Base-by-base conservation (phyloP, 2,329 filamentous ascomycete species). In the Trichophaea hybrida region DNA sequence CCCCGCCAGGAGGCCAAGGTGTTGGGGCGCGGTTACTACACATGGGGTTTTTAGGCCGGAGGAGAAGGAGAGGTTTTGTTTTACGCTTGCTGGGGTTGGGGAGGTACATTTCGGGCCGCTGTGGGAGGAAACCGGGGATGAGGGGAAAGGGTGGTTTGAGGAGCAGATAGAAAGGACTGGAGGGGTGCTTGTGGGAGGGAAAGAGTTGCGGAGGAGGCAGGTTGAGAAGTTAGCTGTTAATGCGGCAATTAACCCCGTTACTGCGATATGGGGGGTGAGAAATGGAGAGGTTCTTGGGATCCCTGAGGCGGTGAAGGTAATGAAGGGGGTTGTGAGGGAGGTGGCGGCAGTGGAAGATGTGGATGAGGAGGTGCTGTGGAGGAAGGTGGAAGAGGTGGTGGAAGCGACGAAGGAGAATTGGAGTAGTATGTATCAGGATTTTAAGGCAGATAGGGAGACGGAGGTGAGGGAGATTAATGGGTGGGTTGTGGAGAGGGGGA, bases 391-490 rank as follows among this genome's bases (percentile, higher is more conserved):
- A 17, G 60, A 59, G 13, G 61, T 66, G 5, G 59, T 58, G 13
- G 65, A 65, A 38, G 57, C 60, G 17, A 68, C 65, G 8, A 61
- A 58, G 2, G 59, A 59, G 32, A 69, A 69, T 58, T 61, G 61
- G 46, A 86, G 81, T 67, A 78, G 76, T 17, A 88, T 94, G 81
- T 74, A 86, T 5, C 77, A 78, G 57, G 81, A 84, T 67, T 75
- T 90, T 10, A 73, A 80, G 8, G 71, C 73, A 1, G 84, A 86
- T 1, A 73, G 74, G 62, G 73, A 76, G 60, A 88, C 87, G 0
- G 88, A 95, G 68, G 80, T 96, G 44, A 81, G 90, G 50, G 94
- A 84, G 68, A 79, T 91, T 66, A 96, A 94, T 70, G 91, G 90
- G 0, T 98, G 91, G 73, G 85, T 98, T 61, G 77, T 94, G 35